Percentiles rank a stretch among this genome's conserved stretches.
Evolutionary conservation across 2,329 filamentous ascomycete genomes (phyloP).

Genomic region (Ceratocystis variospora): DNA sequence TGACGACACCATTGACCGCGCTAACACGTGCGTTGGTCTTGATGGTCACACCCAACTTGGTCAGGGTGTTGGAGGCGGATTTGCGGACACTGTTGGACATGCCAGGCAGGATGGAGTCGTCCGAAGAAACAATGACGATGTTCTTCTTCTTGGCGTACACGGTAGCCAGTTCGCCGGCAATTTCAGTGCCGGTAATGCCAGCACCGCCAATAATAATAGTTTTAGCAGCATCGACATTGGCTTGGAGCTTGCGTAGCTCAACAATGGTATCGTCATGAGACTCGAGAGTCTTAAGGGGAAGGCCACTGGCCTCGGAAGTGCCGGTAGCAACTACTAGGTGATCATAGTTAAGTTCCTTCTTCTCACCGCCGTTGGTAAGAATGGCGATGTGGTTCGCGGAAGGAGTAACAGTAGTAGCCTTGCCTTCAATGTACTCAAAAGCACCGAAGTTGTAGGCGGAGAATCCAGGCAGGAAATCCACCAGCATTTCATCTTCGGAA

Average conservation of each 20-base stretch:
- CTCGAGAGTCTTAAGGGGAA: slow-evolving; percentile 38
- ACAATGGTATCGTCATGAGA: slow-evolving; percentile 32
- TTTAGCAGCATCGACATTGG: slow-evolving; percentile 28
- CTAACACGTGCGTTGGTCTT: slow-evolving; percentile 30
- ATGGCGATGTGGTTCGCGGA: slow-evolving; percentile 32
- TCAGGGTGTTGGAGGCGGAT: slow-evolving; percentile 29
- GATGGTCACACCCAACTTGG: slow-evolving; percentile 32
- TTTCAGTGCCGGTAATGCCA: slow-evolving; percentile 29
- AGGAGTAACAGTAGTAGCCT: slow-evolving; percentile 33
- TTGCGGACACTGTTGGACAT: slow-evolving; percentile 27
- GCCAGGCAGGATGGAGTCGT: slow-evolving; percentile 19
- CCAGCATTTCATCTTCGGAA: slow-evolving; percentile 29
- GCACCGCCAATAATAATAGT: slow-evolving; percentile 29
- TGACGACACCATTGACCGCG: slow-evolving; percentile 26
- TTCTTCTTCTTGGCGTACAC: slow-evolving; percentile 26
- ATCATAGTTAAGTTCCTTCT: slow-evolving; percentile 32
- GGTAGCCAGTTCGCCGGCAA: slow-evolving; percentile 28
- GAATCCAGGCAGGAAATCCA: slow-evolving; percentile 32
- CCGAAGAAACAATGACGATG: slow-evolving; percentile 22
- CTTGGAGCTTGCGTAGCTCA: slow-evolving; percentile 28
- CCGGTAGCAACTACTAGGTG: slow-evolving; percentile 39
- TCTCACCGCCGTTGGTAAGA: slow-evolving; percentile 25
- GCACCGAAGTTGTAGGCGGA: slow-evolving; percentile 32
- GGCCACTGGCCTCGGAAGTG: slow-evolving; percentile 5
- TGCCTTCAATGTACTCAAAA: slow-evolving; percentile 41